Evolutionary conservation across 73 alveolate species (phyloP), one percentile per base, ranked within the genome.

Genomic region (Paramecium pentaurelia): DNA sequence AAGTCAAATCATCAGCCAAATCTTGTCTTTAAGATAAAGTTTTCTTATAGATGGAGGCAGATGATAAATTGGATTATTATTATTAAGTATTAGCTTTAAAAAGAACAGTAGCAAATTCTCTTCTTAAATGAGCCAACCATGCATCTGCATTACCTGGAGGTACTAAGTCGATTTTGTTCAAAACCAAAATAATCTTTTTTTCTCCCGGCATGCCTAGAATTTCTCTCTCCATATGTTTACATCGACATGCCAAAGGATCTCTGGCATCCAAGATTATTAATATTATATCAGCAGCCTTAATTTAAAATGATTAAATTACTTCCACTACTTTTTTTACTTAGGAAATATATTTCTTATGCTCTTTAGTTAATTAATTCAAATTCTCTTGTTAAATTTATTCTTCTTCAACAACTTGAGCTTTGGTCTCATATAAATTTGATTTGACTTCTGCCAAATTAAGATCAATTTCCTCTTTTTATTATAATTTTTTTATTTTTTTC

Each of bases 201-300:
- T 96, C 95, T 27, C 96, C 97, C 73, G 42, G 38, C 93, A 88
- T 54, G 34, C 97, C 93, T 36, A 97, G 86, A 2, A 95, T 96
- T 86, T 84, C 95, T 73, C 92, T 93, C 92, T 98, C 99, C 71
- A 98, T 88, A 75, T 95, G 98, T 92, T 92, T 94, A 68, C 97
- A 94, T 92, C 99, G 94, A 92, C 99, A 97, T 38, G 98, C 97
- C 91, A 93, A 88, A 18, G 99, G 99, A 91, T 98, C 99, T 97
- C 99, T 95, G 28, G 99, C 98, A 95, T 98, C 99, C 37, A 98
- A 93, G 27, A 98, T 99, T 89, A 97, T 98, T n/a, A 98, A 77
- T 32, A 98, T 92, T 49, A 97, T 98, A 95, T 98, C 99, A 9
- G 99, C 94, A 68, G 97, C 95, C 75, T 98, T 99, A 97, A 93